Conservation (phyloP, 805 yeast species). For the Candida andamanensis region DNA sequence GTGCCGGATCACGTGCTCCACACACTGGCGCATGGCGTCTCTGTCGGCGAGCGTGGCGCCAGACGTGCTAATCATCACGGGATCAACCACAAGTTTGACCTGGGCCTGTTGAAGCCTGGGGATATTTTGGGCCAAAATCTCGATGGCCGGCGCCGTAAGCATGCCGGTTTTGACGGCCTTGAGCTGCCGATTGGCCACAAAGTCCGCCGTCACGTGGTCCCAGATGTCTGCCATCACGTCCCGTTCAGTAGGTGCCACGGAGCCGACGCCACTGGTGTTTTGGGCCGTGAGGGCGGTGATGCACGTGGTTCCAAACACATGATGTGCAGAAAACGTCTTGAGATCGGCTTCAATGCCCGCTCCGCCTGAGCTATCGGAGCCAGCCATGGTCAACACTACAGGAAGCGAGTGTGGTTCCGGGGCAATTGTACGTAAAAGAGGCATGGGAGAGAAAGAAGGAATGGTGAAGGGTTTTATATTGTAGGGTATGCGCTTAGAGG, state of each 20-base stretch:
- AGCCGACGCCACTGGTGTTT: slow-evolving; percentile 51
- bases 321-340: slow-evolving; percentile 70
- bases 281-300: slow-evolving; percentile 80
- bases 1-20: slow-evolving; percentile 41
- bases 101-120: slow-evolving; percentile 19
- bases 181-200: slow-evolving; percentile 33
- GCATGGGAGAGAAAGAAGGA: too few relatives aligned
- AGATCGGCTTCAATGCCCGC: slow-evolving; percentile 91
- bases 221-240: slow-evolving; percentile 45
- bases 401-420: too few relatives aligned
- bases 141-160: slow-evolving; percentile 54
- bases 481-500: too few relatives aligned
- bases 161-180: slow-evolving; percentile 77
- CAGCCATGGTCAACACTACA: slow-evolving; percentile 45
- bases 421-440: too few relatives aligned
- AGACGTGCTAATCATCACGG: slow-evolving; percentile 80
- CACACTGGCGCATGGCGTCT: slow-evolving; percentile 38
- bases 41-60: slow-evolving; percentile 56
- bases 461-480: too few relatives aligned
- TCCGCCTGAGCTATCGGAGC: slow-evolving; percentile 84
- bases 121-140: slow-evolving; percentile 37
- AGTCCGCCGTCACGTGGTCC: slow-evolving; percentile 53
- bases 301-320: slow-evolving; percentile 72
- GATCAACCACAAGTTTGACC: slow-evolving; percentile 60
- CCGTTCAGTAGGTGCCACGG: slow-evolving; percentile 37